phyloP scores from a whole-genome alignment of 1,139 yeast genomes.

The Pichia sp. region DNA sequence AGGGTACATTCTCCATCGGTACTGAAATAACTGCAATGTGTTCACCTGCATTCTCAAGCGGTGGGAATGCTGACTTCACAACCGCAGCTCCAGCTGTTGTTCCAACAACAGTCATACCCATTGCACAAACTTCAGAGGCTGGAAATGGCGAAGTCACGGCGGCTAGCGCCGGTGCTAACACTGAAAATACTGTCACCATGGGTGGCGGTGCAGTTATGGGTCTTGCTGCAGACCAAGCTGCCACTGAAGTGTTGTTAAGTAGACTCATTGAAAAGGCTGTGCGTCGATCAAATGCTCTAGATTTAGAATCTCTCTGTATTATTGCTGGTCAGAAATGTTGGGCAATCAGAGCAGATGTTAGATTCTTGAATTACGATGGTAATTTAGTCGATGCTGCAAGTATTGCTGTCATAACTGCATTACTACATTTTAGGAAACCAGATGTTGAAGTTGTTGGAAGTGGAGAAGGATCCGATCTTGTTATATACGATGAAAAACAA shows the following conservation, averaged over 20 bases:
- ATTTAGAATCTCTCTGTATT: conserved; percentile 83
- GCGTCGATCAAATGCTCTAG: conserved; percentile 82
- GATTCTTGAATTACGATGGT: conserved; percentile 85
- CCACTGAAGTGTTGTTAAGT: conserved; percentile 72
- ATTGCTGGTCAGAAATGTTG: conserved; percentile 89
- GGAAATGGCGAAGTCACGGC: not conserved
- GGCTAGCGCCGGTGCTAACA: not conserved
- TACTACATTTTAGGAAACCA: conserved; percentile 77
- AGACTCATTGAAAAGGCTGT: conserved; percentile 87
- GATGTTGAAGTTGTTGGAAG: conserved; percentile 75
- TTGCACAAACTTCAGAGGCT: not conserved
- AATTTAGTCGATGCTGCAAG: conserved; percentile 88
- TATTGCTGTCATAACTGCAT: conserved; percentile 81
- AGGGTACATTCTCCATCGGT: conserved; percentile 77
- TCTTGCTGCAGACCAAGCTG: conserved; percentile 36
- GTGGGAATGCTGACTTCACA: conserved; percentile 32
- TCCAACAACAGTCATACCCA: conserved; percentile 8
- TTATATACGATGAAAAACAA: conserved; percentile 66
- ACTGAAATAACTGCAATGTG: conserved; percentile 92
- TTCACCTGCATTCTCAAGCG: conserved; percentile 68
- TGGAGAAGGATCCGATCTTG: conserved; percentile 30
- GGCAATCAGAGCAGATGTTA: conserved; percentile 85
- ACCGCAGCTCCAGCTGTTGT: conserved; percentile 14
- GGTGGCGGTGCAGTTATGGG: conserved; percentile 15
- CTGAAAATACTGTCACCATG: conserved; percentile 6